A percentile compares a stretch with the other conserved stretches of the same genome.
phyloP scores from a whole-genome alignment of 1,284 basidiomycete genomes.

The Trichosporon sp. region DNA sequence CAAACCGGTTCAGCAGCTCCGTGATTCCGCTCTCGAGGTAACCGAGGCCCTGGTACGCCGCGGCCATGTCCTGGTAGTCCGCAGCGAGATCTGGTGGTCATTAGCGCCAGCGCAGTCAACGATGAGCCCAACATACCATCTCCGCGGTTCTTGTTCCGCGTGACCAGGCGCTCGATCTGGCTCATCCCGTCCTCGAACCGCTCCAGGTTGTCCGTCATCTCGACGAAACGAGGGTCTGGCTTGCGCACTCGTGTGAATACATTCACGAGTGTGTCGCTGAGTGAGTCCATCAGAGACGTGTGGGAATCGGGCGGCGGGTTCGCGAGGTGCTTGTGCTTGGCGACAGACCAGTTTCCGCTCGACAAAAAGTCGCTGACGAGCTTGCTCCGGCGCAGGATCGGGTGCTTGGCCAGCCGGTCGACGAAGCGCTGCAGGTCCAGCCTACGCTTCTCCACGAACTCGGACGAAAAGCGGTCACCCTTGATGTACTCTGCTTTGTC shows the following conservation, averaged over 20 bases:
- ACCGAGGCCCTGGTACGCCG: conserved; percentile 91
- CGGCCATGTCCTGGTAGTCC: conserved; percentile 96
- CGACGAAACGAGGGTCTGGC: conserved; percentile 90
- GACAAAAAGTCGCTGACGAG: conserved; percentile 90
- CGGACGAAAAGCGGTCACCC: conserved; percentile 92
- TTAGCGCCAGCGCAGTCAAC: background rate
- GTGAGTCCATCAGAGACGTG: conserved; percentile 83
- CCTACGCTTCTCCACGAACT: conserved; percentile 91
- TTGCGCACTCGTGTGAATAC: conserved; percentile 88
- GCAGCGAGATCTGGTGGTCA: conserved; percentile 76
- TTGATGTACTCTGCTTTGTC: conserved; percentile 81
- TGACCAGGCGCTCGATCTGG: conserved; percentile 77
- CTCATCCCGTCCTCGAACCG: conserved; percentile 90
- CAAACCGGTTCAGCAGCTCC: conserved; percentile 92
- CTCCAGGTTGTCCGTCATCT: conserved; percentile 87
- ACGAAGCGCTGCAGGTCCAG: conserved; percentile 90
- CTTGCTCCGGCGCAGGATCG: conserved; percentile 88
- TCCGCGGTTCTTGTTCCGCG: conserved; percentile 70
- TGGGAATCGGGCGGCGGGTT: conserved; percentile 82
- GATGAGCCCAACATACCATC: conserved; percentile 67
- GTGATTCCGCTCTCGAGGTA: conserved; percentile 98
- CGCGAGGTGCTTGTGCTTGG: conserved; percentile 89
- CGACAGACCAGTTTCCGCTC: conserved; percentile 97
- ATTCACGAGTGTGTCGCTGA: conserved; percentile 94
- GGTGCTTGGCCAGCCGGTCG: conserved; percentile 85